Conservation (phyloP, 257 asterid genomes). For the Plantago major region DNA sequence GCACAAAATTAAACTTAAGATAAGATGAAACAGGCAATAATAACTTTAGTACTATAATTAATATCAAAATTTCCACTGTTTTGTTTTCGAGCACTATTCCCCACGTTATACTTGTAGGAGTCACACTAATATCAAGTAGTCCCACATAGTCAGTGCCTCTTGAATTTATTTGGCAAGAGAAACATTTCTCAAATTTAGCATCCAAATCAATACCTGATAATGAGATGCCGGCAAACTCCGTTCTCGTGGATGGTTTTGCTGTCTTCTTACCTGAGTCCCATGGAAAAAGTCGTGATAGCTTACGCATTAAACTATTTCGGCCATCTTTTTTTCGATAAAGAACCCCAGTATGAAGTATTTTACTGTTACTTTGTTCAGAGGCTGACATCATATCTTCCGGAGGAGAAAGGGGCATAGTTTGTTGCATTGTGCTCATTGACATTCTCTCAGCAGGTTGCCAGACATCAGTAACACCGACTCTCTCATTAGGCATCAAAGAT, state of each 20-base stretch:
- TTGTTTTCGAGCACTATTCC: neutral
- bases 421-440: conserved; percentile 21
- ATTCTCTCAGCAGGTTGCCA: conserved; percentile 14
- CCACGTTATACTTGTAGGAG: neutral
- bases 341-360: conserved; percentile 14
- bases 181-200: neutral
- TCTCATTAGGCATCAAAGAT: conserved; percentile 20
- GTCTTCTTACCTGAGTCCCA: conserved; percentile 23
- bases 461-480: conserved; percentile 12
- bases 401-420: conserved; percentile 16
- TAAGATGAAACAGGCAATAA: too few relatives aligned
- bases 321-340: conserved; percentile 11
- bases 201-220: conserved; percentile 28
- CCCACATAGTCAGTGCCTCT: neutral
- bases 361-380: conserved; percentile 19
- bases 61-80: too few relatives aligned
- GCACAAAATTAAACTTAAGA: too few relatives aligned
- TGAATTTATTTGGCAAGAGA: conserved; percentile 5
- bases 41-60: too few relatives aligned
- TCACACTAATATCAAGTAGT: conserved; percentile 5
- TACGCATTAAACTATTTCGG: conserved; percentile 23
- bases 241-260: conserved; percentile 22
- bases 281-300: conserved; percentile 32
- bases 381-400: conserved; percentile 19
- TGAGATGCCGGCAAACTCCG: conserved; percentile 8